A percentile compares a stretch with the other conserved stretches of the same genome.
Evolutionary conservation across 257 asterid species (phyloP).

Genomic region (Solanum gandarillasii): DNA sequence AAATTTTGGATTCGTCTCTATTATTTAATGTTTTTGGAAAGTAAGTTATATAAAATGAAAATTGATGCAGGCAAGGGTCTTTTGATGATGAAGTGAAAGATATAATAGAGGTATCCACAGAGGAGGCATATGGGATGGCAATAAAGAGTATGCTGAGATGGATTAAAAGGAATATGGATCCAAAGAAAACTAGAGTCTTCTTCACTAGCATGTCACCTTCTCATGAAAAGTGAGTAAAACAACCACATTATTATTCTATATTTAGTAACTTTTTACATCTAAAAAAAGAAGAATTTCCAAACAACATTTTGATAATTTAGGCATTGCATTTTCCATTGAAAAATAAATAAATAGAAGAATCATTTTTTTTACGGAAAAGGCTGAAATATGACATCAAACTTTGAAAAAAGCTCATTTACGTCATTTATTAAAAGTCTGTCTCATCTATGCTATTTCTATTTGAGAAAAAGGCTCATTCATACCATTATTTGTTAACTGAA

Average conservation of each 20-base stretch:
- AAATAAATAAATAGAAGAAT: too few species aligned
- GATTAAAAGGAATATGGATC: neutral
- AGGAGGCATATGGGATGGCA: neutral
- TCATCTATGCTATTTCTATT: too few species aligned
- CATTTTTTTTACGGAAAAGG: too few species aligned
- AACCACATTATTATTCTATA: too few species aligned
- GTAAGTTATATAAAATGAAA: neutral
- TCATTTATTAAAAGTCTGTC: too few species aligned
- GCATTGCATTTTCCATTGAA: too few species aligned
- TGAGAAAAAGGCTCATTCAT: too few species aligned
- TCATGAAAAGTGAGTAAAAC: neutral
- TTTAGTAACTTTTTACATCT: neutral
- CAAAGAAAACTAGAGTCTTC: neutral
- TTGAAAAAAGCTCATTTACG: too few species aligned
- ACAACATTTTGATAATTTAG: too few species aligned
- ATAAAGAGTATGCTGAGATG: constrained; percentile 5
- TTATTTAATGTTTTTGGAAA: neutral
- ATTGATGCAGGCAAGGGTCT: neutral
- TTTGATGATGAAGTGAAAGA: constrained; percentile 4
- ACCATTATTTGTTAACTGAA: too few species aligned
- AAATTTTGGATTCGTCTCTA: fast-evolving
- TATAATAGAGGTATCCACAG: neutral
- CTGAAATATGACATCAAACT: too few species aligned
- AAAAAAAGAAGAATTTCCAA: too few species aligned
- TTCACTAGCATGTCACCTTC: constrained; percentile 4